Evolutionary conservation across 345 rosid genomes (phyloP).

Genomic region (Cardamine occulta): DNA sequence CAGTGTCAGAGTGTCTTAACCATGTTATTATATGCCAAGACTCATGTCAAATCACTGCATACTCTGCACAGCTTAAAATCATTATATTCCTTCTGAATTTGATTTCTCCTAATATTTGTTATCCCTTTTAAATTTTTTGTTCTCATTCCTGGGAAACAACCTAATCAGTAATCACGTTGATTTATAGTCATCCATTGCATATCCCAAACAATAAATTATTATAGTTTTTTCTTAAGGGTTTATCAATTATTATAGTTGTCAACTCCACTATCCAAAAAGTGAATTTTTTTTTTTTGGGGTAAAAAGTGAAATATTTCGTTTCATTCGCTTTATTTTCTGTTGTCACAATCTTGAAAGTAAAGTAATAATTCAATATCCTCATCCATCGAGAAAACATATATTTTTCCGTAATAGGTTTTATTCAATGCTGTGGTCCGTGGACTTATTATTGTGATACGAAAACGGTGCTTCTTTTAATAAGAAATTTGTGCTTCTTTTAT

Average conservation of each 20-base stretch:
- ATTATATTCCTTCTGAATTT: neutral
- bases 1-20: conserved; percentile 20
- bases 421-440: neutral
- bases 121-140: neutral
- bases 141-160: neutral
- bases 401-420: neutral
- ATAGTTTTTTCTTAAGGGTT: neutral
- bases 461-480: neutral
- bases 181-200: neutral
- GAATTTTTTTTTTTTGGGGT: too few relatives aligned
- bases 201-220: conserved; percentile 3
- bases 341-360: conserved; percentile 8
- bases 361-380: neutral
- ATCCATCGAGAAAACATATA: neutral
- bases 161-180: neutral
- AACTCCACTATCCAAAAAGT: conserved; percentile 14
- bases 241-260: conserved; percentile 7
- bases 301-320: neutral
- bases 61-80: conserved; percentile 2
- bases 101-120: neutral
- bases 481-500: neutral
- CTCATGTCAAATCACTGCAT: conserved; percentile 20
- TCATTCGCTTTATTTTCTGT: neutral
- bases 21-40: conserved; percentile 12
- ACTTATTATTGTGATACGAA: neutral